Base-by-base conservation (phyloP, 2,329 filamentous ascomycete species). In the Aspergillus sp. region DNA sequence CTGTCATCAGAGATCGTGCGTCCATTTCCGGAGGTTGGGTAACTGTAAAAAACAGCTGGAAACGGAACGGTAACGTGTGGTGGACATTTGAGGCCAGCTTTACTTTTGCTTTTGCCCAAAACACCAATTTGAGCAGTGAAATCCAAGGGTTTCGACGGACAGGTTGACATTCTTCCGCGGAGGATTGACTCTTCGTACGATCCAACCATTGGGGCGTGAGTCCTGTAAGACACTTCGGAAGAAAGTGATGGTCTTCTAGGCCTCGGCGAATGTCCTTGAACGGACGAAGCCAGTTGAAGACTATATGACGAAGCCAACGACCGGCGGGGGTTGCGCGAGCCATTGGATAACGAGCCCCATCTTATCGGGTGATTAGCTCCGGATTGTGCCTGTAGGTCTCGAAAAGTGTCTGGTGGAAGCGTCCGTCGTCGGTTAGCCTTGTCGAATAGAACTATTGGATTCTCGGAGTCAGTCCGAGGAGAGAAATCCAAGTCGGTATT, bases 111-210 rank as follows among this genome's bases (percentile, higher is more conserved):
- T 65, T 88, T 88, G 9, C 93, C 95, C 15, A 98, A 79, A 0
- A 98, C 95, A 21, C 95, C 95, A 57, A 99, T 97, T 70, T 98
- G 92, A 27, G 95, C 95, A 6, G 96, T 83, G 69, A 99, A 99
- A 64, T 96, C 88, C 6, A 99, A 79, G 6, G 95, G 93, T 64
- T 90, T 93, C 1, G 93, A 98, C 0, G 95, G 93, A 2, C 88
- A 95, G 1, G 93, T 97, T 27, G 95, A 98, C 95, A 99, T 99
- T 61, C 95, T 87, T 40, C 95, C 95, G 47, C 91, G 87, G 2
- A 99, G 79, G 59, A 99, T 97, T 27, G 92, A 97, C 76, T 99
- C 95, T 75, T 99, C 95, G 66, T 97, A 99, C 2, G 93, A 97
- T 2, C 95, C 95, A 2, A 98, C 93, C 90, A 99, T 96, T 3